phyloP scores from a whole-genome alignment of 805 yeast genomes.

The Lipomyces starkeyi region DNA sequence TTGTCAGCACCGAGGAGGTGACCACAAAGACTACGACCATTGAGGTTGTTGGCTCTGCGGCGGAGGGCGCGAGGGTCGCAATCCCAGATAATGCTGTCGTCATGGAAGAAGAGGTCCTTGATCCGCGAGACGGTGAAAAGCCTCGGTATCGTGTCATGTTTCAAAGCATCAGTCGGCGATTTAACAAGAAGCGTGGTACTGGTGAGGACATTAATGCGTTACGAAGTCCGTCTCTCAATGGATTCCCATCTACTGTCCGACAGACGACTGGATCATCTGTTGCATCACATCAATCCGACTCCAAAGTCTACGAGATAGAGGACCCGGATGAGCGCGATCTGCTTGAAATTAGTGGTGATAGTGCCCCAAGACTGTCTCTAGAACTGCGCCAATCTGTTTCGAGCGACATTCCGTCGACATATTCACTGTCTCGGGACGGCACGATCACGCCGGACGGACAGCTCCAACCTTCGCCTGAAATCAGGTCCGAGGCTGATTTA shows the following conservation, averaged over 20 bases:
- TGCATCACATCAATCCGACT: not conserved
- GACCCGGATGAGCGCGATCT: slow-evolving; percentile 11
- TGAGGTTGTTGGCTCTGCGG: slow-evolving; percentile 24
- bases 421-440: not conserved
- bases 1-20: slow-evolving; percentile 35
- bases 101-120: slow-evolving; percentile 24
- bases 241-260: not conserved
- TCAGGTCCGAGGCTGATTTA: slow-evolving; percentile 6
- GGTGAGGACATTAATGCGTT: slow-evolving; percentile 24
- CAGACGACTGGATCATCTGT: not conserved
- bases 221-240: not conserved
- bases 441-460: not conserved
- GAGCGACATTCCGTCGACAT: not conserved
- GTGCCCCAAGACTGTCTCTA: not conserved
- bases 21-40: slow-evolving; percentile 35
- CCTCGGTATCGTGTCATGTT: slow-evolving; percentile 32
- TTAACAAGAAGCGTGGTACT: slow-evolving; percentile 28
- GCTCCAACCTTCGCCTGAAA: not conserved
- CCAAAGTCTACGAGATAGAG: slow-evolving; percentile 14
- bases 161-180: slow-evolving; percentile 27
- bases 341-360: not conserved
- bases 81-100: slow-evolving; percentile 35
- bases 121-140: slow-evolving; percentile 26
- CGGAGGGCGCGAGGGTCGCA: slow-evolving; percentile 12
- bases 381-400: not conserved